Base-by-base conservation (phyloP, 2,329 filamentous ascomycete genomes). In the Paraconiothyrium sp. region DNA sequence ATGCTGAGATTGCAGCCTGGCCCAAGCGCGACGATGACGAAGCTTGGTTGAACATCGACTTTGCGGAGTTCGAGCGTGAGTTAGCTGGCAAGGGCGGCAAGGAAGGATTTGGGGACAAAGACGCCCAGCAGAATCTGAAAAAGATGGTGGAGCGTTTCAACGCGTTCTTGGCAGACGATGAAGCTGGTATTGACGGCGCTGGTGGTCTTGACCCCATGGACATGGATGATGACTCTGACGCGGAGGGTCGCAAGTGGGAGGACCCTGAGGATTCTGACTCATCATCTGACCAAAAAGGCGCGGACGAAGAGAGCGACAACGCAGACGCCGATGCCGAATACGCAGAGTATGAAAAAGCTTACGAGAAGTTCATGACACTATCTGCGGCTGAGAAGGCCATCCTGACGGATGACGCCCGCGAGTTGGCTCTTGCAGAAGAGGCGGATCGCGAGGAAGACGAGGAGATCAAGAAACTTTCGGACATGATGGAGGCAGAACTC, bases 61-160 rank as follows among this genome's bases (percentile, higher is more conserved):
- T 93, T 68, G 86, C 90, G 20, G 93, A 97, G 64, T 93, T 99
- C 59, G 94, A 97, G 71, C 84, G 86, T 32, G 93, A 97, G 75
- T 81, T 99, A 1, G 82, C 83, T 58, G 87, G 86, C 63, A 78
- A 76, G 54, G 74, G 72, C 7, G 72, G 71, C 11, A 66, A 63
- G 3, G 63, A 66, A 4, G 79, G 77, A 0, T 84, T 92, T 72
- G 91, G 90, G 1, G 89, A 93, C 73, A 81, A 85, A 4, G 83
- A 83, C 27, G 87, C 89, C 0, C 89, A 94, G 72, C 88, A 89
- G 4, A 91, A 97, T 74, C 82, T 99, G 24, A 89, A 91, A 57
- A 94, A 94, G 73, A 97, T 98, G 76, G 95, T 99, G 0, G 90
- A 92, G 50, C 88, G 93, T n/a, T 98, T 99, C 72, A 93, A 97